Evolutionary conservation across 768 basidiomycete species (phyloP).

Genomic region (Kwoniella shandongensis): DNA sequence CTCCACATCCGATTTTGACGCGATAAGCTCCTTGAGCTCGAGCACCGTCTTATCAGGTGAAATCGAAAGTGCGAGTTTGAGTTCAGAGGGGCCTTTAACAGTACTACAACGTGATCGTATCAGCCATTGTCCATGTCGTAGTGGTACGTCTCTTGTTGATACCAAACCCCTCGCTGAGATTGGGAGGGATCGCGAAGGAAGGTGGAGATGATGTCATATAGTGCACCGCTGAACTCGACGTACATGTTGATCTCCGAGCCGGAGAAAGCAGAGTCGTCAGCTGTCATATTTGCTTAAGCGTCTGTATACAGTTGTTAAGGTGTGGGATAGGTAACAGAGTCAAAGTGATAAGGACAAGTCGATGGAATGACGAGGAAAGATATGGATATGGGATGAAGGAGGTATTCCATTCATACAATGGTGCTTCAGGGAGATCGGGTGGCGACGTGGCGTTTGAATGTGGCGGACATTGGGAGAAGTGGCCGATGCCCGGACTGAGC

Average conservation of each 20-base stretch:
- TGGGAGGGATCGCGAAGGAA: constrained; percentile 2
- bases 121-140: background rate
- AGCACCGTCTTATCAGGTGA: constrained; percentile 76
- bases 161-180: background rate
- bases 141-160: background rate
- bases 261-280: constrained; percentile 5
- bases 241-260: constrained; percentile 38
- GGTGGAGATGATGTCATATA: constrained; percentile 6
- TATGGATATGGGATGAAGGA: background rate
- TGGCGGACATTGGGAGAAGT: too few species aligned
- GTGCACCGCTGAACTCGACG: constrained; percentile 4
- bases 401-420: too few species aligned
- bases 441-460: too few species aligned
- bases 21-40: constrained; percentile 88
- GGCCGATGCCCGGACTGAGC: too few species aligned
- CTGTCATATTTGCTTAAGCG: constrained; percentile 9
- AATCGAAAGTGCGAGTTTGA: constrained; percentile 87
- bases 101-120: constrained; percentile 43
- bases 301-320: background rate
- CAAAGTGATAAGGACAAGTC: background rate
- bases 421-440: too few species aligned
- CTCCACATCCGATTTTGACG: constrained; percentile 77
- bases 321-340: background rate
- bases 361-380: background rate
- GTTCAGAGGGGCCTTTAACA: constrained; percentile 71